Percentiles rank a stretch among this genome's conserved stretches.
phyloP scores from a whole-genome alignment of 2,329 filamentous ascomycete species.

The Coniochaeta sp. region DNA sequence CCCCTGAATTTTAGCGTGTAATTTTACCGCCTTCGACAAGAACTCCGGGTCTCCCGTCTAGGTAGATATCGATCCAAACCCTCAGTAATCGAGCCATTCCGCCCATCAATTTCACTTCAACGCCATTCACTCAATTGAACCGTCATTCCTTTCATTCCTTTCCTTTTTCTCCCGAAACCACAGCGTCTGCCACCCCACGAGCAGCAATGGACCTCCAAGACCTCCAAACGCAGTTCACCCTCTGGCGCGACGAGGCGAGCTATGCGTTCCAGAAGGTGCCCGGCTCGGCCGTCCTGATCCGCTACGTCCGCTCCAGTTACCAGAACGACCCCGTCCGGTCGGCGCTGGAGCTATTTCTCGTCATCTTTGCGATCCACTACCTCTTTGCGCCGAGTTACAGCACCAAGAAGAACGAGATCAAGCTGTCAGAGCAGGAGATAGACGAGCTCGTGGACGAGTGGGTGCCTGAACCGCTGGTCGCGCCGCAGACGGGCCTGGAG shows the following conservation, averaged over 20 bases:
- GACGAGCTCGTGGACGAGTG: conserved; percentile 96
- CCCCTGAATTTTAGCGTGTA: no score
- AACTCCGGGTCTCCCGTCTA: no score
- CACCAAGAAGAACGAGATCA: conserved; percentile 83
- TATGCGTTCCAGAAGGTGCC: conserved; percentile 82
- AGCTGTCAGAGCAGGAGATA: conserved; percentile 82
- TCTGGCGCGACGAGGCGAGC: conserved; percentile 44
- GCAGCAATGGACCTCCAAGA: conserved; percentile 55
- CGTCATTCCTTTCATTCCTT: neutral
- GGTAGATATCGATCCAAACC: no score
- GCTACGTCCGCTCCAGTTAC: conserved; percentile 95
- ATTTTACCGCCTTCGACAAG: no score
- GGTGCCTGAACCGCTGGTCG: conserved; percentile 87
- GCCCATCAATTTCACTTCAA: no score
- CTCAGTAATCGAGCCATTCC: no score
- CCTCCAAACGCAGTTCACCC: conserved; percentile 45
- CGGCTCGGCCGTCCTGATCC: conserved; percentile 86
- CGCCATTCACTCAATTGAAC: no score
- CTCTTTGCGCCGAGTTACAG: conserved; percentile 87
- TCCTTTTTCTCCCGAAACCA: no score
- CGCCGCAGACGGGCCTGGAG: conserved; percentile 66
- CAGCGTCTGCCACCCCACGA: neutral
- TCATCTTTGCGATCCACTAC: conserved; percentile 94
- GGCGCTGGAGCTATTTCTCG: conserved; percentile 84
- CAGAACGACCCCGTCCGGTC: conserved; percentile 94